Evolutionary conservation across 768 basidiomycete genomes (phyloP).

Genomic region (Leccinum subgranulosum): DNA sequence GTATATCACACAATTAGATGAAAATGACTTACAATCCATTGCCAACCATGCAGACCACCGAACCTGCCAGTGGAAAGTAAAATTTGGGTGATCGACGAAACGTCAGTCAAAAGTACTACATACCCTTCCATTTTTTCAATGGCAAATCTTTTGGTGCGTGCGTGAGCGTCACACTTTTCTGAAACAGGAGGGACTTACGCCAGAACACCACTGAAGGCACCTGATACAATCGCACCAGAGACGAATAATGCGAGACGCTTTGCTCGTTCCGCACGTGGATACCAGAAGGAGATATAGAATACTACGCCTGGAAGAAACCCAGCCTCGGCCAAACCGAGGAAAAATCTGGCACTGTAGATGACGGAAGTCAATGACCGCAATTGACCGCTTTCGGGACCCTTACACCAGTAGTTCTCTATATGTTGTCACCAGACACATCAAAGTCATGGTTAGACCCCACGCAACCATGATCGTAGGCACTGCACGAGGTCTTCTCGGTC

Average conservation of each 20-base stretch:
- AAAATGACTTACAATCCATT: slow-evolving; percentile 34
- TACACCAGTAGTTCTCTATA: slow-evolving; percentile 29
- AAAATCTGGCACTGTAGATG: slow-evolving; percentile 32
- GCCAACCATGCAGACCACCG: slow-evolving; percentile 35
- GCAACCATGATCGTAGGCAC: slow-evolving; percentile 36
- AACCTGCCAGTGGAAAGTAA: slow-evolving; percentile 14
- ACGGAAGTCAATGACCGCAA: neutral
- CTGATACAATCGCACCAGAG: slow-evolving; percentile 53
- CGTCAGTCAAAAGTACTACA: slow-evolving; percentile 16
- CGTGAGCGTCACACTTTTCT: neutral
- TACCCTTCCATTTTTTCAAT: slow-evolving; percentile 35
- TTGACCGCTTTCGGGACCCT: slow-evolving; percentile 1
- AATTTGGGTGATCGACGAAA: neutral
- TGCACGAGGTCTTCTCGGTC: slow-evolving; percentile 19
- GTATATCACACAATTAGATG: no score
- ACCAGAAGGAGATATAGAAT: slow-evolving; percentile 53
- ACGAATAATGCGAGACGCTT: slow-evolving; percentile 56
- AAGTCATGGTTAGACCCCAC: slow-evolving; percentile 37
- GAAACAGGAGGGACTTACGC: slow-evolving; percentile 34
- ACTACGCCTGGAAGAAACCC: slow-evolving; percentile 41
- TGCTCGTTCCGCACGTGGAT: slow-evolving; percentile 54
- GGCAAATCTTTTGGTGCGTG: slow-evolving; percentile 26
- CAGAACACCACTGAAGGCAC: slow-evolving; percentile 43
- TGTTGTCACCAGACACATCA: slow-evolving; percentile 37
- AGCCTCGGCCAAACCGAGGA: slow-evolving; percentile 46